Percentiles rank a stretch among this genome's conserved stretches.
Evolutionary conservation across 768 basidiomycete genomes (phyloP).

Genomic region (Mycena belliarum): DNA sequence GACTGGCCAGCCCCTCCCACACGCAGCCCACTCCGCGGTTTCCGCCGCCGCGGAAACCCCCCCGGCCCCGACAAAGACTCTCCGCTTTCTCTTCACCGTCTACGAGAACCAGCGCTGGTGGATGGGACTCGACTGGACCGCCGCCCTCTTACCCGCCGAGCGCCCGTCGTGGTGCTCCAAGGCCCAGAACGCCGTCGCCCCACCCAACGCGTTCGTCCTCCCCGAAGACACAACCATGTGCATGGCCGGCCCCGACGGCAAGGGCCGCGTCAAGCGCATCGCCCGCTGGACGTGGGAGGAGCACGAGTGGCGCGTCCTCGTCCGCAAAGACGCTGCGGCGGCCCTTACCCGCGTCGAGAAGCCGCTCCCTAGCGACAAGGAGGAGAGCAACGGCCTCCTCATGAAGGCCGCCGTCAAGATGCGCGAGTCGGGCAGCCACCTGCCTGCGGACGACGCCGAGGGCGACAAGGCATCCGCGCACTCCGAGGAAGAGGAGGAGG

Average conservation of each 20-base stretch:
- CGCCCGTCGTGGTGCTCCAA: slow-evolving; percentile 84
- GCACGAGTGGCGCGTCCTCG: slow-evolving; percentile 82
- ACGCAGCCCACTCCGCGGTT: slow-evolving; percentile 28
- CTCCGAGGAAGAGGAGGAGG: slow-evolving; percentile 44
- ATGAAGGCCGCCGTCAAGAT: slow-evolving; percentile 57
- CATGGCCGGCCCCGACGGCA: slow-evolving; percentile 42
- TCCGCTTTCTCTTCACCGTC: slow-evolving; percentile 85
- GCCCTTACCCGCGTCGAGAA: slow-evolving; percentile 58
- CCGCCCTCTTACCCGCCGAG: slow-evolving; percentile 85
- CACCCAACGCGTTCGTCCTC: slow-evolving; percentile 68
- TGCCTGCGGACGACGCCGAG: slow-evolving; percentile 21
- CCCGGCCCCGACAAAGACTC: slow-evolving; percentile 39
- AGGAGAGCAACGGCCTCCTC: slow-evolving; percentile 49
- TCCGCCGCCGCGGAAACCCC: slow-evolving; percentile 35
- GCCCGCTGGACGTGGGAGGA: slow-evolving; percentile 92
- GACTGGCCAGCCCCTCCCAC: slow-evolving; percentile 55
- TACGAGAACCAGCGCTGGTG: slow-evolving; percentile 98
- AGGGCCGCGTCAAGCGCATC: slow-evolving; percentile 60
- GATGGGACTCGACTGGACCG: slow-evolving; percentile 97
- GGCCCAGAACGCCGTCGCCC: slow-evolving; percentile 59
- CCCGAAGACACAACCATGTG: slow-evolving; percentile 63
- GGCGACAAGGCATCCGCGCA: slow-evolving; percentile 31
- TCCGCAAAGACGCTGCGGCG: slow-evolving; percentile 53
- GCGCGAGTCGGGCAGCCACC: slow-evolving; percentile 34
- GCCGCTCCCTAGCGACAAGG: slow-evolving; percentile 52